Evolutionary conservation across 352 stramenopile species (phyloP).

Genomic region (Phytophthora cactorum): DNA sequence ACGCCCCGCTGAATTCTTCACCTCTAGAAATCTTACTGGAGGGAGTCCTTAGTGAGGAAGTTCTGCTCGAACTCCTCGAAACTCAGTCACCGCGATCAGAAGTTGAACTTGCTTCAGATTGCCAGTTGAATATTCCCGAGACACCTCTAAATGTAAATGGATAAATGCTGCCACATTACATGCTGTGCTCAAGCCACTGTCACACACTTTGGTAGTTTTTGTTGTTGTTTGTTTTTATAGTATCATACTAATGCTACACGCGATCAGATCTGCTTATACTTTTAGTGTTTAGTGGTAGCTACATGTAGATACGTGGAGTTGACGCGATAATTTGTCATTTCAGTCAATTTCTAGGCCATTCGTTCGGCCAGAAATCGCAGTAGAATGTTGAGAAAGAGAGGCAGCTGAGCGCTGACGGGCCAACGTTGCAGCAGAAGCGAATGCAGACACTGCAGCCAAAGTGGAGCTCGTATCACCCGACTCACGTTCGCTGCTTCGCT

Average conservation of each 20-base stretch:
- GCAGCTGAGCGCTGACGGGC: conserved; percentile 59
- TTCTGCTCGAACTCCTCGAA: conserved; percentile 14
- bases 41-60: conserved; percentile 18
- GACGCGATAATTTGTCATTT: background rate
- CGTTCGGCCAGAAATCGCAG: conserved; percentile 28
- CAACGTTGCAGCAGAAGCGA: conserved; percentile 53
- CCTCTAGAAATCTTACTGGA: conserved; percentile 12
- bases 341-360: conserved; percentile 26
- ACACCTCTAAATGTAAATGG: background rate
- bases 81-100: background rate
- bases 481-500: conserved; percentile 2
- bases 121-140: background rate
- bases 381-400: conserved; percentile 57
- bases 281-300: background rate
- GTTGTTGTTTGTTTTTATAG: no score
- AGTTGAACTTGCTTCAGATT: background rate
- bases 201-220: no score
- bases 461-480: conserved; percentile 30
- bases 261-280: conserved; percentile 6
- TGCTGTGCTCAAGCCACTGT: no score
- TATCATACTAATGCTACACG: background rate
- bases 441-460: conserved; percentile 58
- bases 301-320: background rate
- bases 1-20: conserved; percentile 3
- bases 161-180: background rate